Conservation (phyloP, 83 land plant species). For the Thuja plicata region DNA sequence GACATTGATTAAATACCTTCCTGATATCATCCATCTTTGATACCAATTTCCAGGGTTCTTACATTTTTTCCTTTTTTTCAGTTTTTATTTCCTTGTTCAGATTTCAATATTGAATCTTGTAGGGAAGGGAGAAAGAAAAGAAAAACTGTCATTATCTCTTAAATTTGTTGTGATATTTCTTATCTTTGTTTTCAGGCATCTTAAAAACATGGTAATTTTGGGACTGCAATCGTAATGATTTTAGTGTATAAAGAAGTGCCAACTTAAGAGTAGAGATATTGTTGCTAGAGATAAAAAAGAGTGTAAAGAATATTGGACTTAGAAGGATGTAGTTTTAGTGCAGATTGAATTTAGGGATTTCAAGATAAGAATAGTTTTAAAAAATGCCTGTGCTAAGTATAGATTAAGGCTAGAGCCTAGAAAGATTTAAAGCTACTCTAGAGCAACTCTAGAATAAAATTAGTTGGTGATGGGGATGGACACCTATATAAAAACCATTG, state of each 20-base stretch:
- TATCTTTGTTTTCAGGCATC: not conserved
- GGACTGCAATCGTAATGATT: no score
- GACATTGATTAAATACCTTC: not conserved
- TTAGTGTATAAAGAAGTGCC: no score
- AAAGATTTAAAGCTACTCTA: no score
- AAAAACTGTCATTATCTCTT: not conserved
- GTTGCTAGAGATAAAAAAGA: no score
- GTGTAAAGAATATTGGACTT: no score
- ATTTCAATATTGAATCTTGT: not conserved
- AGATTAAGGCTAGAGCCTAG: no score
- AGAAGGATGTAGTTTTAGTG: not conserved
- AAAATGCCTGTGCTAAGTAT: no score
- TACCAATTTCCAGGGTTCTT: not conserved
- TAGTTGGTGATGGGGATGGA: no score
- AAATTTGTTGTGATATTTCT: not conserved
- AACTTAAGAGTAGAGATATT: no score
- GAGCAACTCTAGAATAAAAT: no score
- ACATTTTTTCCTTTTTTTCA: not conserved
- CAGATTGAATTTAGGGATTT: not conserved
- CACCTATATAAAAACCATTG: no score
- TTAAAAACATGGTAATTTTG: not conserved
- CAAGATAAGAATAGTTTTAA: no score
- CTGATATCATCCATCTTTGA: not conserved
- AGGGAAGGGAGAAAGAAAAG: not conserved
- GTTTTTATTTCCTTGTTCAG: not conserved